Evolutionary conservation across 23 red algal species (phyloP).

Genomic region (Gracilaria caudata): DNA sequence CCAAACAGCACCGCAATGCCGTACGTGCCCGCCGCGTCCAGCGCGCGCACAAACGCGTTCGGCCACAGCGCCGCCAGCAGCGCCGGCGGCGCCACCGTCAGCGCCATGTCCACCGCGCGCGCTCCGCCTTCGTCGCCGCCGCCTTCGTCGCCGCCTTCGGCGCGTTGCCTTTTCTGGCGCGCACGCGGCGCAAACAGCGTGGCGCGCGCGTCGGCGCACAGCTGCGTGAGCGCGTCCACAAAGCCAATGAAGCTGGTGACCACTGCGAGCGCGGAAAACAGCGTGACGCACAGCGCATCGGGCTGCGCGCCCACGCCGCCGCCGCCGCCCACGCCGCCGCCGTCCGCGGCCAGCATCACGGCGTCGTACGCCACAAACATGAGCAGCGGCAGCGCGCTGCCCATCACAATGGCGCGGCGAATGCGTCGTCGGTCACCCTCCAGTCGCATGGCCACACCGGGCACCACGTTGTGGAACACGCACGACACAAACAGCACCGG

Average conservation of each 20-base stretch:
- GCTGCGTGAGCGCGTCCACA: constrained; percentile 54
- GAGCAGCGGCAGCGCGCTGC: constrained; percentile 42
- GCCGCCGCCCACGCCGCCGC: not conserved
- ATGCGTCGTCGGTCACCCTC: constrained; percentile 56
- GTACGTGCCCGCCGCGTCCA: constrained; percentile 63
- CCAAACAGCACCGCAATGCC: constrained; percentile 80
- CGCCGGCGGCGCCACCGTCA: constrained; percentile 60
- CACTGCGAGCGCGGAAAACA: constrained; percentile 69
- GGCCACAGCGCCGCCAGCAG: constrained; percentile 37
- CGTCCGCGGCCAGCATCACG: constrained; percentile 46
- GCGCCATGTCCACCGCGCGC: not conserved
- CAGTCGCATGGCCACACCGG: constrained; percentile 42
- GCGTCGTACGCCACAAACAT: constrained; percentile 82
- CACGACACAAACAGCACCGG: constrained; percentile 77
- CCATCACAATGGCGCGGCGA: constrained; percentile 51
- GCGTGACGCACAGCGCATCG: constrained; percentile 1
- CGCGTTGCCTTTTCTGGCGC: not conserved
- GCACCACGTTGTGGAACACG: constrained; percentile 84
- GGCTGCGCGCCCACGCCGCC: not conserved
- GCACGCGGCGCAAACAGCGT: not conserved
- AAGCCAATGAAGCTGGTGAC: constrained; percentile 66
- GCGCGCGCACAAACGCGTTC: constrained; percentile 46
- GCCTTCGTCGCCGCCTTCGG: not conserved
- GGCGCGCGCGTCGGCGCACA: constrained; percentile 50
- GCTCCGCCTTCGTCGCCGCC: no score